Conservation (phyloP, 176 grass and related monocot species). For the Metroxylon sagu region DNA sequence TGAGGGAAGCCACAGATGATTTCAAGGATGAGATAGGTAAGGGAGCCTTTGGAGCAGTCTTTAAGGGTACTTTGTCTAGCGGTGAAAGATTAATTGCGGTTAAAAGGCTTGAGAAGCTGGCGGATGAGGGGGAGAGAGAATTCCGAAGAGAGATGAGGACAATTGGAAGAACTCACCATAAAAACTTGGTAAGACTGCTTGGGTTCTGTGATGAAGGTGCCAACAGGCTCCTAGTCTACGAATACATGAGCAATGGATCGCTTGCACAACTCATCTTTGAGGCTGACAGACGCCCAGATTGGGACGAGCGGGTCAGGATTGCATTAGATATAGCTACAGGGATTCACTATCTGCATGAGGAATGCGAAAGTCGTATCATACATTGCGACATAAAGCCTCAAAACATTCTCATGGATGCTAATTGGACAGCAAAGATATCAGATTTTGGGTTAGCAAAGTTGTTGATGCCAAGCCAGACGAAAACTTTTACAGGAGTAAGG, state of each 20-base stretch:
- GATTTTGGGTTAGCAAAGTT: conserved; percentile 55
- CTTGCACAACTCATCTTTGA: conserved; percentile 41
- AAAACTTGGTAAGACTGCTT: conserved; percentile 38
- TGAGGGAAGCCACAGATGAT: conserved; percentile 14
- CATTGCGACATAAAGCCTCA: conserved; percentile 56
- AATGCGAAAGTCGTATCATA: conserved; percentile 27
- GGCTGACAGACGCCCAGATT: conserved; percentile 7
- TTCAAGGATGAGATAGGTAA: conserved; percentile 29
- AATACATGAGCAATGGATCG: conserved; percentile 50
- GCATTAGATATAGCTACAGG: conserved; percentile 23
- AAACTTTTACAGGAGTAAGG: conserved; percentile 31
- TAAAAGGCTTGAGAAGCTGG: conserved; percentile 44
- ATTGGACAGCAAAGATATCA: conserved; percentile 35
- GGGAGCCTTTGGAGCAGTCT: conserved; percentile 30
- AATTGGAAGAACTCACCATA: conserved; percentile 41
- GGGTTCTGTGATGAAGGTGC: conserved; percentile 41
- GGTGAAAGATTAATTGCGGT: conserved; percentile 25
- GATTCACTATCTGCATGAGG: conserved; percentile 39
- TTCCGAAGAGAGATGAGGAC: conserved; percentile 34
- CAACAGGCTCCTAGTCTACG: conserved; percentile 37
- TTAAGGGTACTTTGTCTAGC: conserved; percentile 12
- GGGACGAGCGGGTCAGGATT: conserved; percentile 25
- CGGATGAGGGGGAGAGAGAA: conserved; percentile 26
- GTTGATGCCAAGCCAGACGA: conserved; percentile 26
- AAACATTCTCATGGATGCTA: conserved; percentile 44